phyloP scores from a whole-genome alignment of 2,329 filamentous ascomycete genomes.

The Emergomyces orientalis region DNA sequence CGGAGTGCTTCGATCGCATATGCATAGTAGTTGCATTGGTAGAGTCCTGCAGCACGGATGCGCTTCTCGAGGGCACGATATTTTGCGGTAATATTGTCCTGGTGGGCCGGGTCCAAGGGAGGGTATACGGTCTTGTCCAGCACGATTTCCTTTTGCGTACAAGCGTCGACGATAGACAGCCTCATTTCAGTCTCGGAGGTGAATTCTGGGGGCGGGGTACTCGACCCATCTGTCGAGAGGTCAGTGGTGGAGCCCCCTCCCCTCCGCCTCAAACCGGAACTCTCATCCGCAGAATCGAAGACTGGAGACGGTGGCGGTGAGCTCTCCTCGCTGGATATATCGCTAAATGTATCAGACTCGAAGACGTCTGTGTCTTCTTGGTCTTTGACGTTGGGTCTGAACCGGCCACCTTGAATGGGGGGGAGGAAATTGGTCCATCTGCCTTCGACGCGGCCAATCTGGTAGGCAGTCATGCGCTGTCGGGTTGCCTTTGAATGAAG shows the following conservation, averaged over 20 bases:
- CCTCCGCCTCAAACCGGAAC: conserved; percentile 28
- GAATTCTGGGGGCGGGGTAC: background rate
- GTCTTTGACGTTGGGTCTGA: conserved; percentile 47
- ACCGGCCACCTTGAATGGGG: conserved; percentile 80
- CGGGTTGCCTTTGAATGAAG: conserved; percentile 73
- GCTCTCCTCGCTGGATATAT: conserved; percentile 41
- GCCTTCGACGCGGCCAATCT: conserved; percentile 72
- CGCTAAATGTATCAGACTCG: conserved; percentile 8
- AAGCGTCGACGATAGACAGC: conserved; percentile 57
- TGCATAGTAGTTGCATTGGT: conserved; percentile 69
- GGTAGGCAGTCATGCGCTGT: conserved; percentile 66
- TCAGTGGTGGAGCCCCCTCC: conserved; percentile 9
- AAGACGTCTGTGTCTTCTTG: conserved; percentile 34
- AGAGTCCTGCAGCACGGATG: conserved; percentile 65
- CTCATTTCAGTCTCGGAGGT: conserved; percentile 27
- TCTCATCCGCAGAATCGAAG: conserved; percentile 45
- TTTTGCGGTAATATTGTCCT: conserved; percentile 64
- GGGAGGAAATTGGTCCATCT: conserved; percentile 79
- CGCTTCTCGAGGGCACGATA: conserved; percentile 67
- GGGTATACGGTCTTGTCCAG: conserved; percentile 74
- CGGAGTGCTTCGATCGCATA: conserved; percentile 67
- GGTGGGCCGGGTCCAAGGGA: conserved; percentile 59
- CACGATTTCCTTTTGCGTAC: conserved; percentile 64
- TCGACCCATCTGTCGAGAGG: background rate
- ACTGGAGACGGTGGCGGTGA: conserved; percentile 51